Percentiles rank a stretch among this genome's conserved stretches.
Conservation (phyloP, 2,329 filamentous ascomycete genomes). For the Xylariaceae sp. region DNA sequence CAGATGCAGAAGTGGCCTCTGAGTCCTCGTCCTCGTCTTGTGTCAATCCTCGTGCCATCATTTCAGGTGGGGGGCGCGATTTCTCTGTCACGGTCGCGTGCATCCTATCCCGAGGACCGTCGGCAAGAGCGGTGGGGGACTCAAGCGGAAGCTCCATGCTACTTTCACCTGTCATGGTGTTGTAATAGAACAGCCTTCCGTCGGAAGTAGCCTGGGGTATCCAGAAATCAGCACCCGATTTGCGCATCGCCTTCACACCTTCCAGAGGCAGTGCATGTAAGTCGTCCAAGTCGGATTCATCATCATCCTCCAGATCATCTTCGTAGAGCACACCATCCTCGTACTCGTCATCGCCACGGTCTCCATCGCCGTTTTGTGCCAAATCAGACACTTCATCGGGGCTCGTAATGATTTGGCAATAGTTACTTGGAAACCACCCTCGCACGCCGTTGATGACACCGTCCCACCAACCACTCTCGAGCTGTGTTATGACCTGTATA, state of each 20-base stretch:
- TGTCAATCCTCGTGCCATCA: constrained; percentile 80
- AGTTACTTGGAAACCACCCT: constrained; percentile 99
- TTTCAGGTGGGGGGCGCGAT: constrained; percentile 82
- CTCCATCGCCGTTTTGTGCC: constrained; percentile 52
- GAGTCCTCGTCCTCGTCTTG: constrained; percentile 91
- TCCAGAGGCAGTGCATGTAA: constrained; percentile 65
- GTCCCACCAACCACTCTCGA: constrained; percentile 99
- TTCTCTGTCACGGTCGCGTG: constrained; percentile 87
- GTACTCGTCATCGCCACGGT: constrained; percentile 60
- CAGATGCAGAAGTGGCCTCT: constrained; percentile 76
- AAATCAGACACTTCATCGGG: constrained; percentile 69
- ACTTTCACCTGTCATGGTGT: constrained; percentile 92
- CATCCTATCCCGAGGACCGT: constrained; percentile 86
- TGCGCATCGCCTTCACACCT: constrained; percentile 48
- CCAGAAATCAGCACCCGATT: constrained; percentile 93
- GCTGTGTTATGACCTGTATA: constrained; percentile 96
- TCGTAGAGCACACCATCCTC: constrained; percentile 65
- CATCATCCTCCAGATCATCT: constrained; percentile 65
- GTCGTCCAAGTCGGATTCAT: constrained; percentile 61
- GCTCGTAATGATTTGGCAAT: constrained; percentile 82
- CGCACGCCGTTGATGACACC: constrained; percentile 94
- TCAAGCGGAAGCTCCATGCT: constrained; percentile 94
- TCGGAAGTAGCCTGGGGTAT: constrained; percentile 95
- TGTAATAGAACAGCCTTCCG: constrained; percentile 94
- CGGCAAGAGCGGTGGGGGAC: constrained; percentile 74